Conservation (phyloP, 495 filamentous ascomycete genomes). For the Lepraria neglecta region DNA sequence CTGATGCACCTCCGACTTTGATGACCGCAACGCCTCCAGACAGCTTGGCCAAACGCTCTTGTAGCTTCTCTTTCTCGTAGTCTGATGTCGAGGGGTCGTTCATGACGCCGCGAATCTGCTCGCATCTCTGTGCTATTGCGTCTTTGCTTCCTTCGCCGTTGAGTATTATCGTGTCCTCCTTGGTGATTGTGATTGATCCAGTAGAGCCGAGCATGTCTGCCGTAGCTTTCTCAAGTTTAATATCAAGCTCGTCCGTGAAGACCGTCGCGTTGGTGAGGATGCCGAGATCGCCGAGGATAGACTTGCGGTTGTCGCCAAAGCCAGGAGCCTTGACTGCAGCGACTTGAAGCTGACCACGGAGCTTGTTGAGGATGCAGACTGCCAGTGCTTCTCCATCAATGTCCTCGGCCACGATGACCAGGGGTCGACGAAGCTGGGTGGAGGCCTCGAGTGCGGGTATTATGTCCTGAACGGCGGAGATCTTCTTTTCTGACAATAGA, state of each 20-base stretch:
- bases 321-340: conserved; percentile 98
- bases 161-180: conserved; percentile 98
- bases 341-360: conserved; percentile 97
- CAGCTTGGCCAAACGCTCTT: conserved; percentile 98
- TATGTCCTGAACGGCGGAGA: conserved; percentile 96
- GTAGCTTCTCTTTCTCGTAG: conserved; percentile 99
- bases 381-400: conserved; percentile 98
- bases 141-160: conserved; percentile 98
- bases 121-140: conserved; percentile 85
- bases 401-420: conserved; percentile 98
- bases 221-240: conserved; percentile 97
- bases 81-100: conserved; percentile 86
- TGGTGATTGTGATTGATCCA: conserved; percentile 98
- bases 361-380: conserved; percentile 99
- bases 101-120: conserved; percentile 98
- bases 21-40: conserved; percentile 98
- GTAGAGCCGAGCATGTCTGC: conserved; percentile 93
- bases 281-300: conserved; percentile 91
- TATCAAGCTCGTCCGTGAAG: conserved; percentile 95
- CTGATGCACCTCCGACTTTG: conserved; percentile 94
- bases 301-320: conserved; percentile 99
- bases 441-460: conserved; percentile 96
- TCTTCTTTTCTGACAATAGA: conserved; percentile 99
- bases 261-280: conserved; percentile 94
- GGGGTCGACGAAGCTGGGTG: conserved; percentile 86